Percentiles rank a stretch among this genome's conserved stretches.
Evolutionary conservation across 2,329 filamentous ascomycete genomes (phyloP).

Genomic region (Aspergillus sp.): DNA sequence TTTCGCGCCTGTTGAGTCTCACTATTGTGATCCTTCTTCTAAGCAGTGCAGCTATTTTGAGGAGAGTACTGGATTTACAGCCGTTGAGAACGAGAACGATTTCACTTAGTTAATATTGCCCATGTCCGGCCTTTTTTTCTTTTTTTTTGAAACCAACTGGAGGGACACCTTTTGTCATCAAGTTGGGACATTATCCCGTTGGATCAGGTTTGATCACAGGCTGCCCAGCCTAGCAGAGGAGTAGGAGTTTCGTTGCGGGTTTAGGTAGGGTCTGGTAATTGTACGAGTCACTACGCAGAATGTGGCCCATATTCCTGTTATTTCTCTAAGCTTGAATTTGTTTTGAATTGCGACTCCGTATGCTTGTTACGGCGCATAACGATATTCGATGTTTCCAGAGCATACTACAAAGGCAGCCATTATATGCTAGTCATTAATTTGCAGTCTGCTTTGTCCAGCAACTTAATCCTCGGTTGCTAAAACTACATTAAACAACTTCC

Average conservation of each 20-base stretch:
- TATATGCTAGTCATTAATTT: neutral
- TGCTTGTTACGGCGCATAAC: too few species aligned
- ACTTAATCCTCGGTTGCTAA: neutral
- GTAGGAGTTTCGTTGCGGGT: neutral
- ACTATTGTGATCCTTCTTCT: conserved; percentile 15
- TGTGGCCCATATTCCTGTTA: neutral
- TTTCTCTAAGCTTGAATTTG: neutral
- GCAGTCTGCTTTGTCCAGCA: neutral
- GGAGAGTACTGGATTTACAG: conserved; percentile 3
- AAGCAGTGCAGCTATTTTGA: conserved; percentile 26
- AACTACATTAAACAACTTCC: neutral
- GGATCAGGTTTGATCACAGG: neutral
- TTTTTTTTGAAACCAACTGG: neutral
- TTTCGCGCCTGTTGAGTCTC: conserved; percentile 14
- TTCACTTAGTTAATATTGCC: neutral
- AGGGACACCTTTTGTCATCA: neutral
- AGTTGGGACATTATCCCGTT: neutral
- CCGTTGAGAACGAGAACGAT: neutral
- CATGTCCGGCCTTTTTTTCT: neutral
- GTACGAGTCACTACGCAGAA: neutral
- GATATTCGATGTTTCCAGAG: too few species aligned
- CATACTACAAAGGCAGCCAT: neutral
- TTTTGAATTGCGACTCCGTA: neutral
- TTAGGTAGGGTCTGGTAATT: neutral
- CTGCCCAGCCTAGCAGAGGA: too few species aligned